These are phyloP conservation scores for Allium sativum DNA, from an alignment of 106 monocot genomes.

Conservation along the genomic window DNA sequence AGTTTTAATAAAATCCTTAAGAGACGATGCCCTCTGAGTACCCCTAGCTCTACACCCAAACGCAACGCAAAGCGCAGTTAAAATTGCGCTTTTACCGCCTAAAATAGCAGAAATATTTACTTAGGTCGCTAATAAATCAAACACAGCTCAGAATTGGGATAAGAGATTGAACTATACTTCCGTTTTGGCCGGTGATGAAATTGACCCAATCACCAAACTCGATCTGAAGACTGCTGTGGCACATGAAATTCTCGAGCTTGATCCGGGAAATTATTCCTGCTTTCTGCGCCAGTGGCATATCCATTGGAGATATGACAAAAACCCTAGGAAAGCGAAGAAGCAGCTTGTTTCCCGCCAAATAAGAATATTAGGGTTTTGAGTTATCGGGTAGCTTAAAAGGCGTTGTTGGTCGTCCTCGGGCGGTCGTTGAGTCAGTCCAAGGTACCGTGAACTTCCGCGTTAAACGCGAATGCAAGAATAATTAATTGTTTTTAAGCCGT, in stretches of 20 bases:
- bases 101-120: background rate
- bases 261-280: slow-evolving; percentile 75
- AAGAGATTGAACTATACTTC: slow-evolving; percentile 31
- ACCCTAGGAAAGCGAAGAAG: slow-evolving; percentile 13
- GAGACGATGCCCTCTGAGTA: slow-evolving; percentile 66
- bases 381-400: too few relatives aligned
- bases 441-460: too few relatives aligned
- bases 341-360: background rate
- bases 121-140: background rate
- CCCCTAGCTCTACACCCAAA: slow-evolving; percentile 85
- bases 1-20: slow-evolving; percentile 96
- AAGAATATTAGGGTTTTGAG: too few relatives aligned
- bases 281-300: slow-evolving; percentile 8
- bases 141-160: background rate
- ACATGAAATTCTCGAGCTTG: slow-evolving; percentile 96
- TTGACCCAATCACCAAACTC: slow-evolving; percentile 79
- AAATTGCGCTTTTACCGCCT: slow-evolving; percentile 96
- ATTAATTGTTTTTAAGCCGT: too few relatives aligned
- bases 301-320: background rate
- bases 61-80: slow-evolving; percentile 85
- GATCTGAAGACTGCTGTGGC: slow-evolving; percentile 74
- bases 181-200: slow-evolving; percentile 98
- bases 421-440: too few relatives aligned
- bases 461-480: too few relatives aligned
- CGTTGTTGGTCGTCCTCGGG: too few relatives aligned